phyloP scores from a whole-genome alignment of 495 filamentous ascomycete genomes.

The Opeltia flavorubescens region DNA sequence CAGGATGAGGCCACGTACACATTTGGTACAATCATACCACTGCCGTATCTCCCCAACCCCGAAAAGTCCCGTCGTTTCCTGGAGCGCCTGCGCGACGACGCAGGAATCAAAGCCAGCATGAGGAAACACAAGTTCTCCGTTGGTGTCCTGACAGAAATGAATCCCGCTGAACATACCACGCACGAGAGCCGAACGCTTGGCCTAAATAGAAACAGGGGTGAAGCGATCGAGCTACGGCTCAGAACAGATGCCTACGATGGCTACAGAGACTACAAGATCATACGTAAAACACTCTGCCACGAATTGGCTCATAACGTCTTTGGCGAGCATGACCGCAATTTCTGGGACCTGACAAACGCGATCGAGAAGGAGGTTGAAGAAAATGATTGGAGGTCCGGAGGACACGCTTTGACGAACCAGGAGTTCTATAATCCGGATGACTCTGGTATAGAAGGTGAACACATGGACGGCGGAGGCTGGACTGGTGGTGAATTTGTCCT shows the following conservation, averaged over 20 bases:
- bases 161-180: conserved; percentile 70
- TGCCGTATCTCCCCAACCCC: conserved; percentile 66
- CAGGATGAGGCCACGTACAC: conserved; percentile 54
- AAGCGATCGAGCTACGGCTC: conserved; percentile 81
- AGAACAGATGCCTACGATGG: conserved; percentile 91
- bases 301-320: conserved; percentile 89
- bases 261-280: conserved; percentile 79
- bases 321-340: conserved; percentile 65
- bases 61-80: conserved; percentile 56
- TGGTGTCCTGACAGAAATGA: conserved; percentile 87
- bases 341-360: conserved; percentile 74
- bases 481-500: conserved; percentile 76
- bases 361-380: conserved; percentile 78
- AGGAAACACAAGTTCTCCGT: conserved; percentile 70
- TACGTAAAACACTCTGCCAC: conserved; percentile 85
- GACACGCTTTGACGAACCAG: conserved; percentile 45
- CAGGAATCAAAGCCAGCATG: conserved; percentile 77
- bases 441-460: conserved; percentile 38
- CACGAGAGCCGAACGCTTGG: conserved; percentile 71
- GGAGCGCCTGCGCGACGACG: conserved; percentile 61
- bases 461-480: conserved; percentile 73
- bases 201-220: conserved; percentile 73
- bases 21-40: conserved; percentile 63
- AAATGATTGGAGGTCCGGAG: conserved; percentile 61
- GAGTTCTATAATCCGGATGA: conserved; percentile 60